A percentile compares a stretch with the other conserved stretches of the same genome.
Conservation (phyloP, 192 early-diverging fungal genomes). For the Geranomyces variabilis region DNA sequence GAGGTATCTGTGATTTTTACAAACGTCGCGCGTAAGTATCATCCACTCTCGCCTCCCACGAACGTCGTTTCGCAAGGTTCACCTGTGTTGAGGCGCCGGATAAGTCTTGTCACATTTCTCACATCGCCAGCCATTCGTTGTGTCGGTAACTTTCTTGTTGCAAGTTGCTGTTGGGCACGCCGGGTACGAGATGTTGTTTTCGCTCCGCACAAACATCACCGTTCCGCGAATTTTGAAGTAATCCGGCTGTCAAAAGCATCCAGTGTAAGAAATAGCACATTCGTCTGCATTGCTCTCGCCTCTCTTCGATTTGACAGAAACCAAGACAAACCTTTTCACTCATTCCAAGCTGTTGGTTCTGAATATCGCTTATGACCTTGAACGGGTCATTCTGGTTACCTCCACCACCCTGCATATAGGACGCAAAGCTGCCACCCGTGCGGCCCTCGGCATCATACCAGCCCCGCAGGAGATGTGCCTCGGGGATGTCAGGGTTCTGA, state of each 20-base stretch:
- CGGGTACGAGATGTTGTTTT: slow-evolving; percentile 76
- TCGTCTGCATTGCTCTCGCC: no score
- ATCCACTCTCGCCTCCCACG: not conserved
- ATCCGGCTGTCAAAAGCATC: slow-evolving; percentile 54
- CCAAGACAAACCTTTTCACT: slow-evolving; percentile 61
- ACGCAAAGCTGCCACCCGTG: slow-evolving; percentile 40
- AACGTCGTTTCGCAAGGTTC: no score
- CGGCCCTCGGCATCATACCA: slow-evolving; percentile 62
- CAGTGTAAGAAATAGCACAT: slow-evolving; percentile 1
- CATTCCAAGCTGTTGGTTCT: slow-evolving; percentile 70
- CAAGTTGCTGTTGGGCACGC: slow-evolving; percentile 79
- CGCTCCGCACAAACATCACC: slow-evolving; percentile 71
- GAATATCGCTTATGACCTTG: slow-evolving; percentile 71
- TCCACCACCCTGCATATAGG: slow-evolving; percentile 47
- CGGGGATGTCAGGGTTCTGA: slow-evolving; percentile 77
- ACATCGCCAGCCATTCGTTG: slow-evolving; percentile 77
- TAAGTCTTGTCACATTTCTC: slow-evolving; percentile 82
- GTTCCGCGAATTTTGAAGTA: slow-evolving; percentile 75
- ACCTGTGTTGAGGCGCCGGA: slow-evolving; percentile 78
- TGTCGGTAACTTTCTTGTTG: slow-evolving; percentile 86
- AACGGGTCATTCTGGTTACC: slow-evolving; percentile 42
- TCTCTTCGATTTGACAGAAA: no score
- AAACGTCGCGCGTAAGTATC: not conserved
- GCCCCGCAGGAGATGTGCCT: slow-evolving; percentile 69
- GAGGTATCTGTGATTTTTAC: slow-evolving; percentile 56